A percentile compares a stretch with the other conserved stretches of the same genome.
These are phyloP conservation scores for Acorus gramineus DNA, from an alignment of 106 monocot species.

Conservation along the genomic window DNA sequence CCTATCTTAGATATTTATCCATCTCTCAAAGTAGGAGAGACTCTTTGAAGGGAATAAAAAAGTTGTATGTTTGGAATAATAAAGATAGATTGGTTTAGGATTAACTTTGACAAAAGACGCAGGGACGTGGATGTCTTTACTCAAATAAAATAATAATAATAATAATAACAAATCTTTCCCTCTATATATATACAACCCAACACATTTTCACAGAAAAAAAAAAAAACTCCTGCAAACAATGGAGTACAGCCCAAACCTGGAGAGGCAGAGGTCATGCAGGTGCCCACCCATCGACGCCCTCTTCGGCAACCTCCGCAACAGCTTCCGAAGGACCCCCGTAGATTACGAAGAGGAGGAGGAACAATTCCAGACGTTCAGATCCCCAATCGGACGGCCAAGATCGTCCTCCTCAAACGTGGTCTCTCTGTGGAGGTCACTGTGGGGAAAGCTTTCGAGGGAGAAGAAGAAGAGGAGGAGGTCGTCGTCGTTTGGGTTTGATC, in stretches of 20 bases:
- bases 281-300: conserved; percentile 9
- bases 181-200: no score
- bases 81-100: no score
- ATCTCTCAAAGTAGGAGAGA: no score
- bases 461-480: conserved; percentile 24
- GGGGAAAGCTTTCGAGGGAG: conserved; percentile 45
- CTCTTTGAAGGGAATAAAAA: no score
- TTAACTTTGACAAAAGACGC: no score
- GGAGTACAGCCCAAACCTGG: conserved; percentile 11
- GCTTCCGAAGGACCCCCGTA: neutral
- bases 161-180: no score
- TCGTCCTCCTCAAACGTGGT: neutral
- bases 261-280: conserved; percentile 15
- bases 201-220: no score
- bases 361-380: neutral
- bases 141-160: no score
- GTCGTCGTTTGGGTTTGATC: neutral
- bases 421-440: conserved; percentile 17
- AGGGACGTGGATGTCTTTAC: no score
- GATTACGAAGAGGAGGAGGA: neutral
- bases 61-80: no score
- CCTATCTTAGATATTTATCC: no score
- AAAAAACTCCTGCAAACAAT: neutral
- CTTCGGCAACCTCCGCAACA: conserved; percentile 6
- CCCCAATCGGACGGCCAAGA: neutral